Evolutionary conservation across 2,329 filamentous ascomycete species (phyloP).

Genomic region (Pseudogymnoascus sp.): DNA sequence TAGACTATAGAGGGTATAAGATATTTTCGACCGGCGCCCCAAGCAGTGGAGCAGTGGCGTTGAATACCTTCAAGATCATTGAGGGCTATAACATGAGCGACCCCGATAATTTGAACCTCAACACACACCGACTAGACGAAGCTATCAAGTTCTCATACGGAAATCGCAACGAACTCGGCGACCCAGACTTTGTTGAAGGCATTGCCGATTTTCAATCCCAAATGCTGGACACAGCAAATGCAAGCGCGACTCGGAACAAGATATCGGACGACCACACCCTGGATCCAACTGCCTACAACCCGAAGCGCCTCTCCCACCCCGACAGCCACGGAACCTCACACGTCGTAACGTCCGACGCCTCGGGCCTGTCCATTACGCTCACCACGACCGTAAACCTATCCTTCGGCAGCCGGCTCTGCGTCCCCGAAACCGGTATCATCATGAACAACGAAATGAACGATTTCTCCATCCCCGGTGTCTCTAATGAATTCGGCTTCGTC

Average conservation of each 20-base stretch:
- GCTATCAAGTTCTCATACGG: conserved; percentile 87
- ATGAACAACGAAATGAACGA: conserved; percentile 63
- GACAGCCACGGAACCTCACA: conserved; percentile 70
- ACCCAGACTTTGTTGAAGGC: conserved; percentile 65
- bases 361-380: conserved; percentile 69
- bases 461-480: conserved; percentile 73
- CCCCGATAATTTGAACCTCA: conserved; percentile 50
- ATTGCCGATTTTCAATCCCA: conserved; percentile 56
- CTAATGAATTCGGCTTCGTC: conserved; percentile 79
- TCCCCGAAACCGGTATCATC: conserved; percentile 55
- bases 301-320: conserved; percentile 55
- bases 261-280: conserved; percentile 69
- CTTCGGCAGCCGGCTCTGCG: conserved; percentile 73
- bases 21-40: conserved; percentile 67
- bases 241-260: conserved; percentile 50
- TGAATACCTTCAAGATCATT: conserved; percentile 66
- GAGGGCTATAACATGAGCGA: conserved; percentile 62
- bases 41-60: conserved; percentile 66
- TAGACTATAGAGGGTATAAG: conserved; percentile 60
- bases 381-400: conserved; percentile 86
- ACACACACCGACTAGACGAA: conserved; percentile 77
- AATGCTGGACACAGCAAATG: conserved; percentile 58
- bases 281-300: conserved; percentile 68
- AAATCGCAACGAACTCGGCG: conserved; percentile 69
- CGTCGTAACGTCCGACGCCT: conserved; percentile 61